These are phyloP conservation scores for Hibiscus mutabilis DNA, from an alignment of 345 rosid species.

Conservation along the genomic window DNA sequence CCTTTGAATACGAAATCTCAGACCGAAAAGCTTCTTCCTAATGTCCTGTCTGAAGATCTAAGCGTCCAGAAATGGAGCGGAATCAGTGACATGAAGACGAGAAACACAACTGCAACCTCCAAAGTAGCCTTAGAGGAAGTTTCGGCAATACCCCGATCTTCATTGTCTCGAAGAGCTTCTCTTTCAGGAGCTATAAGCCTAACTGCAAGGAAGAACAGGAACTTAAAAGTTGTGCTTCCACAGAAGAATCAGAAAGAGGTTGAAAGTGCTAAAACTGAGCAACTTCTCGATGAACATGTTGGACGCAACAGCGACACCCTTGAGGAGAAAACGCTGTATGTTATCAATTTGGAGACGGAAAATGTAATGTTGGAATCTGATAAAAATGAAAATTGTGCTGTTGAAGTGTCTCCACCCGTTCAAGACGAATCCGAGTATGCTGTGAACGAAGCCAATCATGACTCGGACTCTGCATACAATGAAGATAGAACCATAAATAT, in stretches of 20 bases:
- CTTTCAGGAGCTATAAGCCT: conserved; percentile 23
- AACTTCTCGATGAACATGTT: conserved; percentile 2
- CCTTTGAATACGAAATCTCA: conserved; percentile 28
- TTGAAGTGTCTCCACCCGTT: conserved; percentile 22
- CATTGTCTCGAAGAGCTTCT: conserved; percentile 22
- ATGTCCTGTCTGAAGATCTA: not conserved
- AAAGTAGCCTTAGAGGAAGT: no score
- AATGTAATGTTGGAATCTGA: conserved; percentile 35
- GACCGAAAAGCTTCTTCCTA: conserved; percentile 12
- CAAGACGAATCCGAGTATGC: conserved; percentile 31
- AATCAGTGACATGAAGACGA: no score
- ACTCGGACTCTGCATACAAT: conserved; percentile 22
- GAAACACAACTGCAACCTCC: no score
- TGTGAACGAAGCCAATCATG: conserved; percentile 34
- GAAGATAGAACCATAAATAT: conserved; percentile 17
- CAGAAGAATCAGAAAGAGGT: conserved; percentile 29
- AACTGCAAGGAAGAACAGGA: conserved; percentile 28
- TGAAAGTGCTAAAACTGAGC: conserved; percentile 20
- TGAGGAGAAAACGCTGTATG: conserved; percentile 64
- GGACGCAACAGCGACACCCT: conserved; percentile 16
- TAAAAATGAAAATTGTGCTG: conserved; percentile 32
- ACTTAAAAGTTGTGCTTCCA: conserved; percentile 24
- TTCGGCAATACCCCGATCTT: not conserved
- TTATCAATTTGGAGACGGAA: conserved; percentile 49
- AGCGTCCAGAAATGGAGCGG: no score